These are phyloP conservation scores for Yamadazyma dushanensis DNA, from an alignment of 1,139 yeast species.

Conservation along the genomic window DNA sequence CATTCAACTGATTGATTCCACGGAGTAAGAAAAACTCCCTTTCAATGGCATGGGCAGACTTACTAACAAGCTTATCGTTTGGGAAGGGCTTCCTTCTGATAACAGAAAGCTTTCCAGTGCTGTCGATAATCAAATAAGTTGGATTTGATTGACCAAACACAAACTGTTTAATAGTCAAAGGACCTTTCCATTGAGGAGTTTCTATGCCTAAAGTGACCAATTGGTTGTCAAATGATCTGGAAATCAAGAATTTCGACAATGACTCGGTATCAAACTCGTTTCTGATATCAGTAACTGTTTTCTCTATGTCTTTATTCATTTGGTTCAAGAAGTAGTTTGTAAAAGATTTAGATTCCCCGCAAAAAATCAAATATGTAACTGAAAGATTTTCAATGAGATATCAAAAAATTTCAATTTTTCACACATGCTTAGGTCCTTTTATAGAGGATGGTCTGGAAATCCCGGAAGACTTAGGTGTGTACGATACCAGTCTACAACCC, in stretches of 20 bases:
- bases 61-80: slow-evolving; percentile 51
- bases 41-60: slow-evolving; percentile 67
- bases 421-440: too few species aligned
- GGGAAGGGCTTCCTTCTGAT: slow-evolving; percentile 64
- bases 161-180: slow-evolving; percentile 49
- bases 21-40: slow-evolving; percentile 58
- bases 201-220: slow-evolving; percentile 21
- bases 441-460: too few species aligned
- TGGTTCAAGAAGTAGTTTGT: too few species aligned
- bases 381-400: too few species aligned
- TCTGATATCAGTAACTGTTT: slow-evolving; percentile 30
- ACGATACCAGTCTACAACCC: slow-evolving; percentile 6
- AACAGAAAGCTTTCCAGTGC: slow-evolving; percentile 43
- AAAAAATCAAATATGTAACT: too few species aligned
- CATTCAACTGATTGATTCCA: slow-evolving; percentile 41
- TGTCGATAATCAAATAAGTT: slow-evolving; percentile 53
- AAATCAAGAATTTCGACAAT: slow-evolving; percentile 29
- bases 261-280: slow-evolving; percentile 35
- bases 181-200: slow-evolving; percentile 18
- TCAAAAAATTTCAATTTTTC: too few species aligned
- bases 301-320: slow-evolving; percentile 17
- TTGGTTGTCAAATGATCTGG: slow-evolving; percentile 9
- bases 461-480: too few species aligned
- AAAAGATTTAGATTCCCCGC: too few species aligned
- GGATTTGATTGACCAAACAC: slow-evolving; percentile 70